Conservation (phyloP, 1,284 basidiomycete genomes). For the Chondrostereum purpureum region DNA sequence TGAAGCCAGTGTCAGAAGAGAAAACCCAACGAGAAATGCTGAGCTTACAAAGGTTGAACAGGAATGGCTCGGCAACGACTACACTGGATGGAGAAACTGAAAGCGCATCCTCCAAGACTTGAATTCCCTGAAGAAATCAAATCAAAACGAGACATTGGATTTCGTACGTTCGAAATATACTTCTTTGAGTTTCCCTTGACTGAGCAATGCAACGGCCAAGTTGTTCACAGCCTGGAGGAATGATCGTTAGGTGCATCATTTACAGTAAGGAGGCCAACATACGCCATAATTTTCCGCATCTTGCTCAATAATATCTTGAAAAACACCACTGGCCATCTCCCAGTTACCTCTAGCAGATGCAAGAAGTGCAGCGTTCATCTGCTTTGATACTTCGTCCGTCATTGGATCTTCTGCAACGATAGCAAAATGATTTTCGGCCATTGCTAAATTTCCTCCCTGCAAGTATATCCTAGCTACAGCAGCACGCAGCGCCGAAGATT, state of each 20-base stretch:
- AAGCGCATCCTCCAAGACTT: constrained; percentile 57
- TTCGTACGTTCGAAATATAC: constrained; percentile 24
- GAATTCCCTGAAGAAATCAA: constrained; percentile 46
- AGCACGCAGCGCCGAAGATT: constrained; percentile 42
- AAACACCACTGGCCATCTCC: constrained; percentile 40
- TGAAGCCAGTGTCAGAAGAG: constrained; percentile 25
- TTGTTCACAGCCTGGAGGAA: constrained; percentile 65
- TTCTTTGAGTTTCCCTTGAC: constrained; percentile 65
- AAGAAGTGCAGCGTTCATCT: constrained; percentile 57
- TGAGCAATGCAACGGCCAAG: constrained; percentile 61
- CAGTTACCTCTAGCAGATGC: constrained; percentile 66
- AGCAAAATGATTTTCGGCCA: constrained; percentile 50
- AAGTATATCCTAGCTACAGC: constrained; percentile 69
- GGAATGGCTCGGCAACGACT: constrained; percentile 68
- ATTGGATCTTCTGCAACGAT: constrained; percentile 39
- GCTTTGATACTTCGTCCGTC: constrained; percentile 37
- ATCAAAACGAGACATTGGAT: constrained; percentile 1
- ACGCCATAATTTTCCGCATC: constrained; percentile 60
- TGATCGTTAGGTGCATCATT: neutral
- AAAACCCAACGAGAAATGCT: neutral
- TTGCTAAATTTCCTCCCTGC: constrained; percentile 56
- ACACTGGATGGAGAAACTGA: constrained; percentile 58
- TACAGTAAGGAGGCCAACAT: constrained; percentile 18
- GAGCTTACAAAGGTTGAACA: constrained; percentile 73
- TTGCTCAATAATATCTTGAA: constrained; percentile 37